Evolutionary conservation across 352 stramenopile genomes (phyloP), one percentile per base, ranked within the genome.

Genomic region (Plasmopara halstedii): DNA sequence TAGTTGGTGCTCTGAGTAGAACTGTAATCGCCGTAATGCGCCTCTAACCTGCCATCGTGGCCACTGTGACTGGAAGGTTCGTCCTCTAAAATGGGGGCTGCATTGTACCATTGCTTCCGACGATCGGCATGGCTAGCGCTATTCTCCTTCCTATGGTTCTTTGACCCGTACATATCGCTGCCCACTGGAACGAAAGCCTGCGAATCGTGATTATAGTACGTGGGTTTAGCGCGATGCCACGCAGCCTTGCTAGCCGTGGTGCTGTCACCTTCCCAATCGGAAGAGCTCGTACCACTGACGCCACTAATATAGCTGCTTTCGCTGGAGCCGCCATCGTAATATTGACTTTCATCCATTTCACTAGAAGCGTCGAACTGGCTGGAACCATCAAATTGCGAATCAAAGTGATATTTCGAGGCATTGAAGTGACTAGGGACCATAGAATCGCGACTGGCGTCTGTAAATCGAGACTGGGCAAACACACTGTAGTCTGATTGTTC

Each of bases 391-490:
- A 57, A 61, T 13, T 61, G 41, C 19, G 50, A 50, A 49, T 60
- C 56, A 53, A 57, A 60, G 5, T 53, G 25, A 33, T 48, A 56
- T 6, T 39, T 46, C 4, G 56, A 64, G 14, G 50, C 40, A 20
- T 42, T 45, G 22, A 61, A 65, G 18, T 54, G 47, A 32, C 54
- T 55, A 23, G 58, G 47, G 11, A 53, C 61, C 29, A 70, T 42
- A 1, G 68, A 63, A 21, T 73, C 67, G 2, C 64, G 65, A 19
- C 65, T 68, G 4, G 65, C 53, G 1, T 70, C 64, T 7, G 70
- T 81, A 45, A 81, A 81, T 3, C 70, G 58, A 23, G 66, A 78
- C 49, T 73, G 64, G 1, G 70, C 70, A 34, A 81, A 81, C 25
- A 76, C 67, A 22, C 70, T 81, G 42, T 62, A 67, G 20, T 71